Base-by-base conservation (phyloP, 169 alveolate genomes). In the Plasmodium vivax region DNA sequence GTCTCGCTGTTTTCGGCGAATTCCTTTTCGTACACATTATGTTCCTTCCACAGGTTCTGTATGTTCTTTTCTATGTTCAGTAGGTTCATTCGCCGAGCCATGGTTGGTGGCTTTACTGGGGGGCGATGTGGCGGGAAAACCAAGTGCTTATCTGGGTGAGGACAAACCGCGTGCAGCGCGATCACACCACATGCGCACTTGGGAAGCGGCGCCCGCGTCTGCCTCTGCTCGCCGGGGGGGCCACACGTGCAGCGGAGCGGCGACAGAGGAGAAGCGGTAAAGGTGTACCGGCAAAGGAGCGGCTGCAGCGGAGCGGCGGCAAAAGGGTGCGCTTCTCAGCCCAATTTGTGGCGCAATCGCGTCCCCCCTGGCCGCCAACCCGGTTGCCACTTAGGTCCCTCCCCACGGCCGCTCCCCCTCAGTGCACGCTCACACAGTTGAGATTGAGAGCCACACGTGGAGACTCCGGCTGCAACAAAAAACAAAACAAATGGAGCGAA, bases 41-140 rank as follows among this genome's bases (percentile, higher is more conserved):
- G 96, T 82, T 96, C 98, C 74, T 96, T 97, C 99, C 99, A 98
- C 77, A 96, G 58, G 45, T 96, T 96, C 68, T 98, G 99, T 27
- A 98, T 94, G 38, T 96, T 93, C 32, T 93, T 82, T 94, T 98
- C 99, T 34, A 98, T 98, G 19, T 96, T 98, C 45, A 98, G 93
- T 41, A 98, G 71, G 79, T 97, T 97, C 72, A 98, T 99, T 85
- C 99, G 97, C 83, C 98, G 83, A 2, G 98, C 90, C 98, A 97
- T 93, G 87, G 96, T 92, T 32, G 58, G 9, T 14, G n/a, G 32
- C 77, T 68, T 1, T 23, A 23, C 8, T 34, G 12, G 30, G 12
- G 30, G 12, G 2, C 41, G 85, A 38, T 23, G 3, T 9, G 56
- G 23, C 16, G 19, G 32, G 19, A 0, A 10, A 14, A 12, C 3